Conservation (phyloP, 345 rosid genomes). For the Hevea brasiliensis region DNA sequence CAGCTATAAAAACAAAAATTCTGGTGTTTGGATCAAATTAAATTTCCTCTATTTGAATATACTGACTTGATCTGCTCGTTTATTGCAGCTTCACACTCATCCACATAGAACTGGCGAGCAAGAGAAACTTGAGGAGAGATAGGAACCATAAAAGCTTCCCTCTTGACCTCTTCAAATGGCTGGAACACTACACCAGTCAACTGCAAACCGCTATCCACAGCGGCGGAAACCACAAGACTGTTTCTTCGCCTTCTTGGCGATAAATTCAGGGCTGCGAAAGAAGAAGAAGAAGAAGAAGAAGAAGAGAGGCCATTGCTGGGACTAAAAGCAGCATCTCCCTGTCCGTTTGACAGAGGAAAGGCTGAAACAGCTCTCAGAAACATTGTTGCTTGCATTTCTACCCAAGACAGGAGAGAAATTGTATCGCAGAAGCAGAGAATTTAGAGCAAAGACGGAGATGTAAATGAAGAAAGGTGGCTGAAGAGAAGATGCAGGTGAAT, state of each 20-base stretch:
- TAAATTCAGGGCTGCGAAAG: constrained; percentile 18
- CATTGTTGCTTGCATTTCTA: constrained; percentile 11
- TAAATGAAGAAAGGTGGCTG: constrained; percentile 4
- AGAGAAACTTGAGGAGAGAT: constrained; percentile 49
- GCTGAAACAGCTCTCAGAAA: constrained; percentile 24
- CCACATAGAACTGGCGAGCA: constrained; percentile 60
- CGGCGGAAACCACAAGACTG: constrained; percentile 29
- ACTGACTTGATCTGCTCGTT: constrained; percentile 91
- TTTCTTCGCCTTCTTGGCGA: constrained; percentile 4
- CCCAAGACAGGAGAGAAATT: not conserved
- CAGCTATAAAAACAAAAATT: not conserved
- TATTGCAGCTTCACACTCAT: constrained; percentile 56
- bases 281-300: constrained; percentile 10
- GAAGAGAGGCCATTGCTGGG: constrained; percentile 8
- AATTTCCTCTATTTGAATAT: not conserved
- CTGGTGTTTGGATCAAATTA: not conserved
- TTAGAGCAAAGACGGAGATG: not conserved
- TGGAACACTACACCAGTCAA: constrained; percentile 65
- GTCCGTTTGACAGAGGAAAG: constrained; percentile 9
- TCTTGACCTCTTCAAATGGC: constrained; percentile 82
- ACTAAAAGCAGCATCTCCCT: constrained; percentile 19
- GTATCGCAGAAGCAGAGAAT: not conserved
- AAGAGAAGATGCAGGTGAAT: not conserved
- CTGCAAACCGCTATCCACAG: constrained; percentile 26
- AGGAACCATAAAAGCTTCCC: constrained; percentile 52